Evolutionary conservation across 768 basidiomycete species (phyloP).

Genomic region (Suillus variegatus): DNA sequence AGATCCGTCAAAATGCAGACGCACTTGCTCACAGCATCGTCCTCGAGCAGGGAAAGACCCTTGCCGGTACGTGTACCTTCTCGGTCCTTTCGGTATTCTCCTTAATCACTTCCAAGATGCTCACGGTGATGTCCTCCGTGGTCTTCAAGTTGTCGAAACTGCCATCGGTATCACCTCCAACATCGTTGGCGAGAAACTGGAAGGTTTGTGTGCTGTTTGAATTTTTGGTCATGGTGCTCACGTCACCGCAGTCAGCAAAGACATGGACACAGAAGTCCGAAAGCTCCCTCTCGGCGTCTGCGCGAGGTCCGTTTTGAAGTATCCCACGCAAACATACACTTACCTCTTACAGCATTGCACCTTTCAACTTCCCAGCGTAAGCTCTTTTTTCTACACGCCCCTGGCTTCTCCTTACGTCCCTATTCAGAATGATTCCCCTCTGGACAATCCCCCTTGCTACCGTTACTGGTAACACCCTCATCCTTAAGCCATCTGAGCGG

Average conservation of each 20-base stretch:
- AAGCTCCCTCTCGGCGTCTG: constrained; percentile 87
- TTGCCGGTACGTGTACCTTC: constrained; percentile 56
- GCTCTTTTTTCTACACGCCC: constrained; percentile 22
- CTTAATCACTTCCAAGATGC: constrained; percentile 59
- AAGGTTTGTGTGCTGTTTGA: constrained; percentile 55
- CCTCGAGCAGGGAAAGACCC: constrained; percentile 94
- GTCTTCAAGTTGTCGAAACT: constrained; percentile 85
- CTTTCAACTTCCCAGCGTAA: constrained; percentile 90
- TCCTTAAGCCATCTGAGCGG: constrained; percentile 95
- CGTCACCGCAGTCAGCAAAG: constrained; percentile 68
- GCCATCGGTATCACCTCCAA: constrained; percentile 81
- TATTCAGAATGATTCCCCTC: constrained; percentile 85
- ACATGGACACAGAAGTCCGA: constrained; percentile 94
- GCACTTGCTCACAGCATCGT: constrained; percentile 88
- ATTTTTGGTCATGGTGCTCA: constrained; percentile 17
- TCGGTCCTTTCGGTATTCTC: constrained; percentile 2
- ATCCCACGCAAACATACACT: constrained; percentile 5
- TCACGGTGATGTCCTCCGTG: constrained; percentile 91
- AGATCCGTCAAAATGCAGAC: constrained; percentile 84
- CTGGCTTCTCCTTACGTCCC: constrained; percentile 9
- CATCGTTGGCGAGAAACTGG: constrained; percentile 88
- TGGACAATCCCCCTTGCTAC: constrained; percentile 94
- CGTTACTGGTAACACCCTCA: constrained; percentile 89
- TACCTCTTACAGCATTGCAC: constrained; percentile 56
- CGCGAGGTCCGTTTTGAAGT: constrained; percentile 46